phyloP scores from a whole-genome alignment of 2,329 filamentous ascomycete species.

The Fusarium solani-melongenae region DNA sequence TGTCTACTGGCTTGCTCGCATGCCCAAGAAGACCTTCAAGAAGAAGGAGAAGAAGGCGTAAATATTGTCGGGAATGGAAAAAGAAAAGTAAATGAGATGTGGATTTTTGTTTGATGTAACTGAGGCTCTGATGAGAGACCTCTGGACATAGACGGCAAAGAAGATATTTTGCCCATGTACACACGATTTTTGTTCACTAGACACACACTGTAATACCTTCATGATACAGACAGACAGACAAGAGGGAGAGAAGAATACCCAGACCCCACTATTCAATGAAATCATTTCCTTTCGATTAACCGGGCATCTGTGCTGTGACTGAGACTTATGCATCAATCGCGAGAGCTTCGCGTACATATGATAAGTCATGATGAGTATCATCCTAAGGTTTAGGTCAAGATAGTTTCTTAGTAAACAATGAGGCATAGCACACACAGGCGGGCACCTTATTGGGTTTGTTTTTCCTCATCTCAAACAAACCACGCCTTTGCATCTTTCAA shows the following conservation, averaged over 20 bases:
- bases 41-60: conserved; percentile 49
- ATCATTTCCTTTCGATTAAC: neutral
- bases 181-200: conserved; percentile 24
- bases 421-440: too few species aligned
- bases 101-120: conserved; percentile 1
- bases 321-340: neutral
- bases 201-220: conserved; percentile 30
- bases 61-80: neutral
- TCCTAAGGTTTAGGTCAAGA: neutral
- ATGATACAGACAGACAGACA: conserved; percentile 19
- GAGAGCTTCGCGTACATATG: neutral
- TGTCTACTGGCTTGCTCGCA: conserved; percentile 66
- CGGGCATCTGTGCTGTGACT: neutral
- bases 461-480: neutral
- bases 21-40: conserved; percentile 55
- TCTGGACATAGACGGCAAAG: conserved; percentile 30
- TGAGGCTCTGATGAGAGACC: neutral
- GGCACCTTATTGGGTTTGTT: neutral
- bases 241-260: conserved; percentile 26
- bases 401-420: neutral
- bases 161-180: conserved; percentile 26
- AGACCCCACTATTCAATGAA: conserved; percentile 29
- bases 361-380: neutral
- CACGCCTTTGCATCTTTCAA: neutral
- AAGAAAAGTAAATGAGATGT: neutral